These are phyloP conservation scores for Diplodia seriata DNA, from an alignment of 2,329 filamentous ascomycete species.

Conservation along the genomic window DNA sequence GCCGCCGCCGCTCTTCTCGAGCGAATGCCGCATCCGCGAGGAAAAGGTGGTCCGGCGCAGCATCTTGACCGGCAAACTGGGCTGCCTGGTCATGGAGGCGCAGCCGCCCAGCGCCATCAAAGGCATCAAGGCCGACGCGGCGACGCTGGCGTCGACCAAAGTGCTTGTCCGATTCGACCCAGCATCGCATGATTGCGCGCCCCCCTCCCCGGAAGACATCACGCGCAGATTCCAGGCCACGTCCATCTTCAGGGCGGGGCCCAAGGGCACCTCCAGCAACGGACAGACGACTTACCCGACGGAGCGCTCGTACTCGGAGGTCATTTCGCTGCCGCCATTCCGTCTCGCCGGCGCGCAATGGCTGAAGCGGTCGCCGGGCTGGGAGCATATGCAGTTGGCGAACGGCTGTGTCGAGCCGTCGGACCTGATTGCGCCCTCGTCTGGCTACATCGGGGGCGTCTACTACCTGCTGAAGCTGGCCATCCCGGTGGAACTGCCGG, in stretches of 20 bases:
- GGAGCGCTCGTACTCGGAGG: not conserved
- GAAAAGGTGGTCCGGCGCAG: conserved; percentile 2
- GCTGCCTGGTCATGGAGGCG: conserved; percentile 13
- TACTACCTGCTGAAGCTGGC: conserved; percentile 20
- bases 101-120: not conserved
- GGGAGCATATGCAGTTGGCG: not conserved
- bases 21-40: conserved; percentile 9
- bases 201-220: not conserved
- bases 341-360: not conserved
- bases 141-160: not conserved
- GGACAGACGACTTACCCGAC: not conserved
- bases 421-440: not conserved
- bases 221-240: not conserved
- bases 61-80: not conserved
- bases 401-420: not conserved
- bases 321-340: not conserved
- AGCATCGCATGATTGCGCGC: not conserved
- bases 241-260: not conserved
- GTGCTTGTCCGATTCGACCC: conserved; percentile 10
- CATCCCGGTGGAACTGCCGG: conserved; percentile 1
- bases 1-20: conserved; percentile 2
- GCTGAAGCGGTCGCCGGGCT: not conserved
- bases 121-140: not conserved
- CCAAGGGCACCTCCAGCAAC: not conserved
- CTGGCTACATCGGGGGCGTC: not conserved